A percentile compares a stretch with the other conserved stretches of the same genome.
phyloP scores from a whole-genome alignment of 2,329 filamentous ascomycete genomes.

The Colletotrichum sp. region DNA sequence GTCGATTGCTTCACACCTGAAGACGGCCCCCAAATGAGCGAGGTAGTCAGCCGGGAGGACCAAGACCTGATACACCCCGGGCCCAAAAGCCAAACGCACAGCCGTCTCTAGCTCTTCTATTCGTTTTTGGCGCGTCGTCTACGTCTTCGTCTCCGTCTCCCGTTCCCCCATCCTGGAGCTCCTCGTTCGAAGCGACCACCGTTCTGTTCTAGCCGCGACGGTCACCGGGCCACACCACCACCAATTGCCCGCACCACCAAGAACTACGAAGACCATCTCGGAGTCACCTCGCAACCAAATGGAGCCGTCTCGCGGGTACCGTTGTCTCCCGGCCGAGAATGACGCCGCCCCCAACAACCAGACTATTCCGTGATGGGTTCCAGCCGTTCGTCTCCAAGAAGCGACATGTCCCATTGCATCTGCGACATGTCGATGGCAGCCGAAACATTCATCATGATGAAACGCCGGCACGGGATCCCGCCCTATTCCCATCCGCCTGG shows the following conservation, averaged over 20 bases:
- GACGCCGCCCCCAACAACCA: neutral
- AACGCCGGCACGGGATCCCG: neutral
- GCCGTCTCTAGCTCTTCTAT: neutral
- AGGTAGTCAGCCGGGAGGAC: neutral
- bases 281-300: neutral
- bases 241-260: neutral
- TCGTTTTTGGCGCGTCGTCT: neutral
- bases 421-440: neutral
- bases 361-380: neutral
- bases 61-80: slow-evolving; percentile 9
- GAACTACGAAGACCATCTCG: neutral
- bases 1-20: neutral
- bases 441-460: neutral
- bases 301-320: neutral
- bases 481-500: neutral
- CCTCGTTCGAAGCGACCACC: neutral
- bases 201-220: neutral
- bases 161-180: neutral
- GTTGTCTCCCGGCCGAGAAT: neutral
- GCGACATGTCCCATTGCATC: neutral
- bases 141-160: neutral
- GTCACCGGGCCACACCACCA: neutral
- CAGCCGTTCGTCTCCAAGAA: neutral
- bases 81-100: neutral
- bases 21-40: neutral